Base-by-base conservation (phyloP, 352 stramenopile genomes). In the Thalassiosira exigua region DNA sequence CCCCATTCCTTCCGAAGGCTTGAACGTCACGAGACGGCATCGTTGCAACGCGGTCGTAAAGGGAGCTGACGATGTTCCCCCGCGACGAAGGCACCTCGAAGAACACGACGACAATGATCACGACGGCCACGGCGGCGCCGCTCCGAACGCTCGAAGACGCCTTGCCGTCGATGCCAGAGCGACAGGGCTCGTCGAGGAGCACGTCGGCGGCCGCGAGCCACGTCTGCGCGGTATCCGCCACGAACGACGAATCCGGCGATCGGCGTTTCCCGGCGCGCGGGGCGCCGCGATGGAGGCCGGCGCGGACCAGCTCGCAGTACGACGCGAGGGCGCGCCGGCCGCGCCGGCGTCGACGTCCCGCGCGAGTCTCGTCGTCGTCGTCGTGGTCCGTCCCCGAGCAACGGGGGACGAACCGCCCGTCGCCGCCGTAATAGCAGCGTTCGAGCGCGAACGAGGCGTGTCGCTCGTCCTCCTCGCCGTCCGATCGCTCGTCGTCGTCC, bases 41-140 rank as follows among this genome's bases (percentile, higher is more conserved):
- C 27, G 66, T 68, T 26, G 56, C 17, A 41, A 84, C 46, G 32
- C 68, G 62, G 26, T 75, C 57, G 44, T 75, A 76, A 0, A 84
- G 36, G 17, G 36, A 69, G 5, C 62, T 69, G 60, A 84, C 42
- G 69, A 84, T 79, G 48, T 65, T 57, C 41, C 68, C 26, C 68
- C 73, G 75, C 21, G 75, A 84, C 27, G 75, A 75, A 41, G 75
- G 75, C 19, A 84, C 69, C 39, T 84, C 75, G 33, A 53, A 84
- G 48, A 79, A 84, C 58, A 84, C 52, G 29, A 84, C 75, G 57
- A 72, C 51, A 41, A 84, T 73, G 21, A 79, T 73, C 1, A 75
- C 70, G 51, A 78, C n/a, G 24, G 75, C 68, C 67, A 84, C 62
- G 19, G 75, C 50, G 52, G 50, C 64, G 19, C 73, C 67, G 52